These are phyloP conservation scores for Ogataea ramenticola DNA, from an alignment of 805 yeast genomes.

Conservation along the genomic window DNA sequence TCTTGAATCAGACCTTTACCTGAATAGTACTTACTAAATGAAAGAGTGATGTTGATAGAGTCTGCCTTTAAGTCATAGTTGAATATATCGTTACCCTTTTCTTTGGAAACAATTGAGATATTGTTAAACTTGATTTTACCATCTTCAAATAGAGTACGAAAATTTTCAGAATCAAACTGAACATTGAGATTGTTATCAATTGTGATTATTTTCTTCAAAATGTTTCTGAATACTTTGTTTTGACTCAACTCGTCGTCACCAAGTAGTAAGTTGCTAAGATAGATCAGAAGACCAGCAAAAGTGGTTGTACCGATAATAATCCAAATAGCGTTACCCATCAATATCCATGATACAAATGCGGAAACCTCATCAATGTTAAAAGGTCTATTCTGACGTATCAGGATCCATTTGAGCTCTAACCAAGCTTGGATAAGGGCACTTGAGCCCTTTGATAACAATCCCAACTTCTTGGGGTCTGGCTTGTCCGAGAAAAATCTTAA, in stretches of 20 bases:
- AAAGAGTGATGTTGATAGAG: slow-evolving; percentile 36
- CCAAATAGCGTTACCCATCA: slow-evolving; percentile 53
- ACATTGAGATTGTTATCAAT: slow-evolving; percentile 25
- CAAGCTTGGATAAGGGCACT: slow-evolving; percentile 6
- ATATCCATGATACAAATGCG: slow-evolving; percentile 49
- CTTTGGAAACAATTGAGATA: slow-evolving; percentile 19
- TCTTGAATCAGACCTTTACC: slow-evolving; percentile 46
- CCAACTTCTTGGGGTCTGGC: neutral
- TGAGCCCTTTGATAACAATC: neutral
- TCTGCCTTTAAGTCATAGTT: slow-evolving; percentile 32
- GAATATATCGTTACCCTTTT: neutral
- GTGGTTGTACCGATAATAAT: slow-evolving; percentile 52
- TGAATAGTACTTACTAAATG: slow-evolving; percentile 48
- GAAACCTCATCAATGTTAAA: slow-evolving; percentile 44
- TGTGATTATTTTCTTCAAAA: slow-evolving; percentile 22
- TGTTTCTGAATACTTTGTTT: slow-evolving; percentile 18
- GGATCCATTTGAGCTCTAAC: slow-evolving; percentile 34
- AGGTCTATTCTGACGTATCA: slow-evolving; percentile 40
- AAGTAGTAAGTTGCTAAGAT: slow-evolving; percentile 31
- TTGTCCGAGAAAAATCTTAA: neutral
- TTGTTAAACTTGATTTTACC: slow-evolving; percentile 43
- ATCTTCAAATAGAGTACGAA: slow-evolving; percentile 38
- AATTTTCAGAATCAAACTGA: slow-evolving; percentile 24
- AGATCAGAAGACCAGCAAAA: slow-evolving; percentile 40
- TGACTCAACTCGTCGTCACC: slow-evolving; percentile 18